Base-by-base conservation (phyloP, 352 stramenopile genomes). In the Phytopythium mirpurense region DNA sequence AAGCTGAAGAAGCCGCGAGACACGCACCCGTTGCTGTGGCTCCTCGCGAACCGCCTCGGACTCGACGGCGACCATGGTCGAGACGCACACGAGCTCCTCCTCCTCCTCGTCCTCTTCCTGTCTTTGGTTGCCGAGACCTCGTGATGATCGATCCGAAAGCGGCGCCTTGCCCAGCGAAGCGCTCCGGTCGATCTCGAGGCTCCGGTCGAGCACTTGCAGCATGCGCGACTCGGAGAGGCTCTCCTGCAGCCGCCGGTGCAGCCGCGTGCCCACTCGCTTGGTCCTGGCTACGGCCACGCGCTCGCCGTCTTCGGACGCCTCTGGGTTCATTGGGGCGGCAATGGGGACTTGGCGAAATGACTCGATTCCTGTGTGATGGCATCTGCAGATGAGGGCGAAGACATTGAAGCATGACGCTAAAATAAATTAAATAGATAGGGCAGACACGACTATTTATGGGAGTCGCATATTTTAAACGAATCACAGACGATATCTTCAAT, bases 51-150 rank as follows among this genome's bases (percentile, higher is more conserved):
- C 48, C 5, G 51, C 31, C 0, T 55, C 43, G 1, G 54, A 48
- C 15, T 72, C 63, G n/a, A 72, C 56, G 24, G 74, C 54, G 51
- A 91, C 67, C 81, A 89, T 89, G 16, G 57, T 87, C 15, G 76
- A 89, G 18, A 88, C 76, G 40, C 78, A 87, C 36, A 88, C 76
- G 15, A 91, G 72, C 50, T 91, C 81, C 26, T 88, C 81, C 27
- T 88, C 69, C 49, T 84, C 68, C 53, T 68, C 58, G 36, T 67
- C 49, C 4, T 63, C 64, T 9, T 32, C 29, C 29, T 64, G 53
- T 34, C 70, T 57, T 35, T 74, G 66, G 34, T 71, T 74, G 44
- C 40, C 54, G 27, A 56, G 51, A 21, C 23, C 16, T 24, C 27
- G 31, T 19, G 19, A 29, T 19, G 11, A 8, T 15, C 38, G 38